Base-by-base conservation (phyloP, 2,329 filamentous ascomycete genomes). In the Fonsecaea pedrosoi region DNA sequence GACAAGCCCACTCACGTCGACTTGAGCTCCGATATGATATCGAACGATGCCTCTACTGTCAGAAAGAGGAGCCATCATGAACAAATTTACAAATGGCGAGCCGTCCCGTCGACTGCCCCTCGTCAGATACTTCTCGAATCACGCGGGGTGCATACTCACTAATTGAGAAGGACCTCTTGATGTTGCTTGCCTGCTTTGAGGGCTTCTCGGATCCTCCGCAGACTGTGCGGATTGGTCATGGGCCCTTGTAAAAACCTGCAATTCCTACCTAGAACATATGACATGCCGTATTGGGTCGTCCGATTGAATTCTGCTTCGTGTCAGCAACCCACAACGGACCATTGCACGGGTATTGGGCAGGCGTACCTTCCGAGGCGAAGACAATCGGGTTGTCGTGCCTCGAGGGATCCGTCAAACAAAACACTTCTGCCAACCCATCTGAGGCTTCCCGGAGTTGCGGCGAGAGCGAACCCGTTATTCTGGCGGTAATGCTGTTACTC, bases 231-330 rank as follows among this genome's bases (percentile, higher is more conserved):
- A 70, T 89, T 90, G 5, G 90, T 92, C 72, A 85, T 86, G 0
- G 90, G 90, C 0, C 91, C 91, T 75, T 93, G 91, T 1, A 94
- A 83, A 73, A 94, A 93, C 7, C 91, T 87, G 72, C 91, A 93
- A 70, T 94, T 94, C 37, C 89, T 86, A 0, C 91, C 91, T 18
- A 94, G 85, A 2, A 88, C 86, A 74, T 93, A 92, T 64, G 83
- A 84, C 79, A 90, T 87, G 3, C 89, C 89, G 73, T 92, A 93
- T 70, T 92, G 89, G 0, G 90, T 92, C 4, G 89, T 91, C 56
- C 86, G 84, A 71, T 91, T 86, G 72, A 92, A 93, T 76, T 91
- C 90, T 90, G 66, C 30, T 34, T 18, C 15, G 13, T 64, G 53
- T 71, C 37, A 68, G 68, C 21, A 21, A 35, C 7, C 6, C 18